These are phyloP conservation scores for Gynandropsis gynandra DNA, from an alignment of 345 rosid species.

Conservation along the genomic window DNA sequence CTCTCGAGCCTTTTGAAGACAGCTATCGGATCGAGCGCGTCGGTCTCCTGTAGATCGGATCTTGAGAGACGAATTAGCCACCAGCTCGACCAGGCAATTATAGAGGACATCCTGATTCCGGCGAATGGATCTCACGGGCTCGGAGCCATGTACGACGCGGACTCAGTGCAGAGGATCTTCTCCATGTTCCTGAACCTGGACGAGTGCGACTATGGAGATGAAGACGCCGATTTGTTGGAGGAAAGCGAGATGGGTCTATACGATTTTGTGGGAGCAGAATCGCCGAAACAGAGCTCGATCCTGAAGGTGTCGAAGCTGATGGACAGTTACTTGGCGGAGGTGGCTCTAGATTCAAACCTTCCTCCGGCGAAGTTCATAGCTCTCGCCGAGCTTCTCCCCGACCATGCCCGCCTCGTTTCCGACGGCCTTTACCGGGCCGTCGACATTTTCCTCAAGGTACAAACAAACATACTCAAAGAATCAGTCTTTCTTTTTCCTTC, in stretches of 20 bases:
- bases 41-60: constrained; percentile 75
- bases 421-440: constrained; percentile 87
- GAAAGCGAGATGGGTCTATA: constrained; percentile 68
- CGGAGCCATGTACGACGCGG: constrained; percentile 64
- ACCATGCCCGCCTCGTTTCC: constrained; percentile 73
- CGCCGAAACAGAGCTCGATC: constrained; percentile 94
- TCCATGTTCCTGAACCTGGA: constrained; percentile 81
- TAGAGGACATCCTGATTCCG: constrained; percentile 86
- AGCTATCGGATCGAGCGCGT: constrained; percentile 54
- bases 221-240: constrained; percentile 49
- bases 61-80: constrained; percentile 82
- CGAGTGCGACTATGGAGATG: constrained; percentile 44
- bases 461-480: constrained; percentile 6
- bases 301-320: constrained; percentile 82
- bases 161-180: constrained; percentile 72
- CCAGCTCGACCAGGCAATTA: constrained; percentile 91
- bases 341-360: constrained; percentile 72
- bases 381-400: constrained; percentile 85
- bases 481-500: background rate
- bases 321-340: constrained; percentile 81
- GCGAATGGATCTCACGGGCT: constrained; percentile 34
- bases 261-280: constrained; percentile 82
- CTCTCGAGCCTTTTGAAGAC: constrained; percentile 79
- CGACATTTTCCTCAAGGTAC: constrained; percentile 82
- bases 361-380: constrained; percentile 67